phyloP scores from a whole-genome alignment of 2,329 filamentous ascomycete genomes.

The Myriosclerotinia duriaeana region DNA sequence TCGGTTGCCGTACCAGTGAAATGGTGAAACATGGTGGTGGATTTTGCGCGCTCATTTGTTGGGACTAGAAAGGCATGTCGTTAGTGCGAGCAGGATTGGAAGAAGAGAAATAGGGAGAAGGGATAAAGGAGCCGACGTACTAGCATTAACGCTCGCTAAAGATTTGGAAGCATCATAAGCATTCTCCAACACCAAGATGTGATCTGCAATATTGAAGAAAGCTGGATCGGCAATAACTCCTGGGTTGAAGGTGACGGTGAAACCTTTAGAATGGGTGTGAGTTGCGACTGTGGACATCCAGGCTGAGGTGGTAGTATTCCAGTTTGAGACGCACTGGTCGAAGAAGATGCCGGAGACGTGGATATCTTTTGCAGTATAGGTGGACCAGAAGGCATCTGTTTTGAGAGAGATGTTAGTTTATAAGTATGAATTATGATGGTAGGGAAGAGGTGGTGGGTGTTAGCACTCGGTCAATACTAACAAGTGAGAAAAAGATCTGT shows the following conservation, averaged over 20 bases:
- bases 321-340: conserved; percentile 12
- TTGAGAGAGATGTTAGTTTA: no score
- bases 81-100: no score
- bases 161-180: not conserved
- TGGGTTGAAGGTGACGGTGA: conserved; percentile 20
- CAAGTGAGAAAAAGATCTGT: no score
- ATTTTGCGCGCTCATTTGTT: not conserved
- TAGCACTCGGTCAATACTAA: no score
- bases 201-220: conserved; percentile 20
- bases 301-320: not conserved
- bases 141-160: not conserved
- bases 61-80: not conserved
- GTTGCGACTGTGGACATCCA: conserved; percentile 9
- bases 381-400: conserved; percentile 8
- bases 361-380: conserved; percentile 9
- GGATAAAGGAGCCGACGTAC: not conserved
- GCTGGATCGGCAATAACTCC: not conserved
- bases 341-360: conserved; percentile 15
- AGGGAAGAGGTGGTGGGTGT: no score
- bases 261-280: not conserved
- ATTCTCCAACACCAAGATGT: conserved; percentile 15
- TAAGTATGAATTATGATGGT: no score
- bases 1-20: not conserved
- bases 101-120: no score
- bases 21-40: not conserved